These are phyloP conservation scores for Xerocomus minutiporus DNA, from an alignment of 1,284 basidiomycete species.

Conservation along the genomic window DNA sequence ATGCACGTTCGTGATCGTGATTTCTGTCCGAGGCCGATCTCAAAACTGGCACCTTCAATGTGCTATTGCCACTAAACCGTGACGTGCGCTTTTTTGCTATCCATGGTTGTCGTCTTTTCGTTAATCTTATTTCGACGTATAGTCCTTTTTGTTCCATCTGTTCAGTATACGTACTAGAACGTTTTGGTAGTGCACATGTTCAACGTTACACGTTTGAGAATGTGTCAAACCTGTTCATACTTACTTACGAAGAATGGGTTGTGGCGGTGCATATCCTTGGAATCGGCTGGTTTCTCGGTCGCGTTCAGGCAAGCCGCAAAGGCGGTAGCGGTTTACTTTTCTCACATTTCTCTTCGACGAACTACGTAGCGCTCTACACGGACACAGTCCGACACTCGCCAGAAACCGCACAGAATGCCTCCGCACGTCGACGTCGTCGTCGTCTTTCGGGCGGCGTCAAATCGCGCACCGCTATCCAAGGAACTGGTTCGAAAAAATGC, in stretches of 20 bases:
- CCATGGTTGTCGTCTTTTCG: conserved; percentile 8
- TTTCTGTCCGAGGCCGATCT: neutral
- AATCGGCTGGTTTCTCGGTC: neutral
- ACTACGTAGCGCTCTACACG: neutral
- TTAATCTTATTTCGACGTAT: conserved; percentile 21
- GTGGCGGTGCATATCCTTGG: neutral
- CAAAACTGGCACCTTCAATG: conserved; percentile 14
- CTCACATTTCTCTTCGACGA: conserved; percentile 1
- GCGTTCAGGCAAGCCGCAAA: neutral
- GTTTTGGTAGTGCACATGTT: neutral
- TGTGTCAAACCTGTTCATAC: too few relatives aligned
- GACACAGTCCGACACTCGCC: neutral
- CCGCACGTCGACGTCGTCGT: conserved; percentile 69
- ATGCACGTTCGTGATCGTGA: conserved; percentile 50
- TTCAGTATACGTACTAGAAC: neutral
- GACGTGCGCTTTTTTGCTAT: conserved; percentile 4
- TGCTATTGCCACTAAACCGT: conserved; percentile 3
- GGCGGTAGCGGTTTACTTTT: neutral
- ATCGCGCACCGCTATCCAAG: conserved; percentile 46
- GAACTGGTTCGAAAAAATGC: conserved; percentile 58
- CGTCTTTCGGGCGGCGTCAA: conserved; percentile 56
- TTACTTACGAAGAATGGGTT: neutral
- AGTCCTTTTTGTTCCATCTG: conserved; percentile 3
- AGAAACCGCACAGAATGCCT: conserved; percentile 29
- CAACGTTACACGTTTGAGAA: neutral